Percentiles rank a stretch among this genome's conserved stretches.
Evolutionary conservation across 2,329 filamentous ascomycete genomes (phyloP).

Genomic region (Paecilomyces dactylethromorphus): DNA sequence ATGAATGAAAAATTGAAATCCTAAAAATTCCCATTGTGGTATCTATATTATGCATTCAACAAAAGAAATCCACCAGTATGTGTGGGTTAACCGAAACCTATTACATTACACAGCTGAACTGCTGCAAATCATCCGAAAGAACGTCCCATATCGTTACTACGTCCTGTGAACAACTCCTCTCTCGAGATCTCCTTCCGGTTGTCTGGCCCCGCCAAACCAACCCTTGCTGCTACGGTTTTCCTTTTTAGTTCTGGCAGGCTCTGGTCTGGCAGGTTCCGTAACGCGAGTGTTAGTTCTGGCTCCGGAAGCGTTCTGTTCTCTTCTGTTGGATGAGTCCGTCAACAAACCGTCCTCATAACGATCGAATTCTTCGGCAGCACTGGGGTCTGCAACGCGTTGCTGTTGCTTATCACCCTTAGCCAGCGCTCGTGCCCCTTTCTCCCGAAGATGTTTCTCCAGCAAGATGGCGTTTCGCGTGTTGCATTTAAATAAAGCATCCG

Average conservation of each 20-base stretch:
- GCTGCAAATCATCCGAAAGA: neutral
- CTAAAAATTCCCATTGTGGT: neutral
- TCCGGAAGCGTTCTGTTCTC: conserved; percentile 2
- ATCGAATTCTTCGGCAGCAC: conserved; percentile 33
- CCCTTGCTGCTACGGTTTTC: conserved; percentile 17
- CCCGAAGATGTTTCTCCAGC: conserved; percentile 38
- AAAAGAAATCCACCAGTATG: neutral
- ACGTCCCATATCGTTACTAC: neutral
- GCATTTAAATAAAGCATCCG: conserved; percentile 42
- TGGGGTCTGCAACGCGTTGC: conserved; percentile 24
- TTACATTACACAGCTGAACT: neutral
- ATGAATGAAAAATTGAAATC: conserved; percentile 1
- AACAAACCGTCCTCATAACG: conserved; percentile 20
- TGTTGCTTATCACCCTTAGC: conserved; percentile 15
- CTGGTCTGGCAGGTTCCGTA: conserved; percentile 11
- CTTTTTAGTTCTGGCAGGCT: conserved; percentile 16
- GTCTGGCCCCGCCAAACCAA: conserved; percentile 24
- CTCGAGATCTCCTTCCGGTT: conserved; percentile 18
- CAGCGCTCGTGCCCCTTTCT: conserved; percentile 31
- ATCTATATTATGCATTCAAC: neutral
- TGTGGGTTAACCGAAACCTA: neutral
- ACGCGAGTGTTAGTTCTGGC: conserved; percentile 1
- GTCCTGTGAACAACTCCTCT: conserved; percentile 2
- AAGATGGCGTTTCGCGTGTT: conserved; percentile 43
- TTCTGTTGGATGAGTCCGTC: conserved; percentile 16